Evolutionary conservation across 805 yeast genomes (phyloP).

Genomic region (Ogataea populi-albae): DNA sequence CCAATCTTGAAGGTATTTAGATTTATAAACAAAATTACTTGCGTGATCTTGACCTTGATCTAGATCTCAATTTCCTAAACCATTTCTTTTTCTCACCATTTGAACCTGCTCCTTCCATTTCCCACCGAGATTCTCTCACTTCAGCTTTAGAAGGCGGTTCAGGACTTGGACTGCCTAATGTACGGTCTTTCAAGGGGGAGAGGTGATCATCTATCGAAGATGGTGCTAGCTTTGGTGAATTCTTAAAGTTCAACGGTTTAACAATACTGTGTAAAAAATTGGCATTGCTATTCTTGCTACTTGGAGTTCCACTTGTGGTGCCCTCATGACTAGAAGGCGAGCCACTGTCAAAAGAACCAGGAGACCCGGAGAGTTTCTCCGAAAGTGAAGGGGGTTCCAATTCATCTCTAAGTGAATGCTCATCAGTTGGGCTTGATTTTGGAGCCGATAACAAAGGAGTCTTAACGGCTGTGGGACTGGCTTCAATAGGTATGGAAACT

Average conservation of each 20-base stretch:
- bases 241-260: slow-evolving; percentile 15
- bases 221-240: slow-evolving; percentile 16
- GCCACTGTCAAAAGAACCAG: slow-evolving; percentile 1
- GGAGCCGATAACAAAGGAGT: neutral
- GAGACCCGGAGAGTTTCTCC: slow-evolving; percentile 4
- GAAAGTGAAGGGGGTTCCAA: slow-evolving; percentile 2
- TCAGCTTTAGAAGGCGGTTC: slow-evolving; percentile 14
- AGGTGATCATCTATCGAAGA: slow-evolving; percentile 14
- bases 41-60: slow-evolving; percentile 24
- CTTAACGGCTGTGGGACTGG: no score
- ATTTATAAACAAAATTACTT: no score
- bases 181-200: neutral
- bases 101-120: slow-evolving; percentile 13
- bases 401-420: slow-evolving; percentile 8
- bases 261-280: slow-evolving; percentile 11
- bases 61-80: slow-evolving; percentile 42
- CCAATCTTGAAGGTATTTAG: no score
- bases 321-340: neutral
- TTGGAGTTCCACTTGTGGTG: slow-evolving; percentile 7
- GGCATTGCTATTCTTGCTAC: neutral
- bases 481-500: no score
- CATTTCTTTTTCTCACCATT: slow-evolving; percentile 34
- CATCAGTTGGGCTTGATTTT: slow-evolving; percentile 3
- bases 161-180: slow-evolving; percentile 1
- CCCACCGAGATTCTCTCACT: slow-evolving; percentile 33